Evolutionary conservation across 345 rosid genomes (phyloP), one percentile per base, ranked within the genome.

Genomic region (Durio zibethinus): DNA sequence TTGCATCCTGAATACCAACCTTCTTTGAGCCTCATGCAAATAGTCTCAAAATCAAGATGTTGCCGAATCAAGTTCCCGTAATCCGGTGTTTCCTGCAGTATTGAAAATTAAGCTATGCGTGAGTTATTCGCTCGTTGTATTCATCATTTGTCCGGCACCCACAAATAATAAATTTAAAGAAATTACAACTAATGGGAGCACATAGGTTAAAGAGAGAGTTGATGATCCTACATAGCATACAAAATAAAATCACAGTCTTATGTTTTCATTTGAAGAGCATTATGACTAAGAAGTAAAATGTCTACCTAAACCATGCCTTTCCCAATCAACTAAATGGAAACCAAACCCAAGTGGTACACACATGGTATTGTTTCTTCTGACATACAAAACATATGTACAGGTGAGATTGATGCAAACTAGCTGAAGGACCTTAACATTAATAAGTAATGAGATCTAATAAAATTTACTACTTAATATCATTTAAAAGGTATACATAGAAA

Each of bases 31-130:
- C 94, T 85, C 16, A 47, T 75, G 72, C 80, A 84, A 40, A 92
- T 82, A 3, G 77, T 83, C 48, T 85, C 86, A 40, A 90, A 82
- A 77, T 92, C 94, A 9, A 87, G 67, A 78, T 87, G 94, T 48
- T 92, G 94, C 74, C 83, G 77, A 31, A 92, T 80, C 70, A 87
- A 53, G 62, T 72, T 84, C 38, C 29, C 76, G 84, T 87, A 90
- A 68, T 83, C 76, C 0, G 78, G 50, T 25, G 84, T 82, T 82
- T 89, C 92, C 94, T 92, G 91, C 83, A 57, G 76, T 18, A 31
- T 70, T 70, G 59, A 43, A 23, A 43, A 68, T 6, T 23, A 14
- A 43, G 15, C 65, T 38, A 61, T 2, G n/a, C 29, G 3, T 62
- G 33, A 62, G 40, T 5, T 31, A 31, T 62, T 27, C 3, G 11